Percentiles rank a stretch among this genome's conserved stretches.
phyloP scores from a whole-genome alignment of 164 flowering plant species.

The Tetracentron sinense region DNA sequence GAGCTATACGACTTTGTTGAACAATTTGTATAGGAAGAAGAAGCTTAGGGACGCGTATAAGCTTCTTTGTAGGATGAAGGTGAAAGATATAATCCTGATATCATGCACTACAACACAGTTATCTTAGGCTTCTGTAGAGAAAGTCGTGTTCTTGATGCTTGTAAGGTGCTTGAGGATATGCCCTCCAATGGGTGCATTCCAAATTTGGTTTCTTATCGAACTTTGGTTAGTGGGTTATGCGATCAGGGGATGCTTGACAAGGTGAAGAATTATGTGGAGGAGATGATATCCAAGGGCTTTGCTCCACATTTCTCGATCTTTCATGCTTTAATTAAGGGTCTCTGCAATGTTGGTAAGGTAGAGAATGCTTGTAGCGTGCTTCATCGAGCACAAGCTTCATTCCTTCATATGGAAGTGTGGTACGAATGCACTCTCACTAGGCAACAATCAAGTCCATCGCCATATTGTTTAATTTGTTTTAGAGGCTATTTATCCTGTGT shows the following conservation, averaged over 20 bases:
- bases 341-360: conserved; percentile 46
- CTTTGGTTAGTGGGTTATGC: conserved; percentile 57
- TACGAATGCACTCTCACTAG: no score
- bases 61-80: conserved; percentile 77
- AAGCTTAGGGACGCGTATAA: conserved; percentile 68
- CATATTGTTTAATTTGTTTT: no score
- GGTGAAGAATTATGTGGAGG: conserved; percentile 41
- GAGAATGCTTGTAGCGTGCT: conserved; percentile 55
- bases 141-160: conserved; percentile 59
- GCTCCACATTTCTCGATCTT: conserved; percentile 56
- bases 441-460: no score
- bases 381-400: no score
- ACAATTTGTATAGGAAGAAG: conserved; percentile 70
- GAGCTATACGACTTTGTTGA: conserved; percentile 60
- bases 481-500: no score
- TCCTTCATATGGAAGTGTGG: no score
- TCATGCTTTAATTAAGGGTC: conserved; percentile 46
- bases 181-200: conserved; percentile 56
- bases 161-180: conserved; percentile 66
- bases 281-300: conserved; percentile 53
- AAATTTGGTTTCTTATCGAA: conserved; percentile 56
- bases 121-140: conserved; percentile 59
- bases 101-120: conserved; percentile 63
- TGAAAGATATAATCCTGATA: conserved; percentile 66
- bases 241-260: conserved; percentile 51